Evolutionary conservation across 2,329 filamentous ascomycete genomes (phyloP).

Genomic region (Monosporascus sp.): DNA sequence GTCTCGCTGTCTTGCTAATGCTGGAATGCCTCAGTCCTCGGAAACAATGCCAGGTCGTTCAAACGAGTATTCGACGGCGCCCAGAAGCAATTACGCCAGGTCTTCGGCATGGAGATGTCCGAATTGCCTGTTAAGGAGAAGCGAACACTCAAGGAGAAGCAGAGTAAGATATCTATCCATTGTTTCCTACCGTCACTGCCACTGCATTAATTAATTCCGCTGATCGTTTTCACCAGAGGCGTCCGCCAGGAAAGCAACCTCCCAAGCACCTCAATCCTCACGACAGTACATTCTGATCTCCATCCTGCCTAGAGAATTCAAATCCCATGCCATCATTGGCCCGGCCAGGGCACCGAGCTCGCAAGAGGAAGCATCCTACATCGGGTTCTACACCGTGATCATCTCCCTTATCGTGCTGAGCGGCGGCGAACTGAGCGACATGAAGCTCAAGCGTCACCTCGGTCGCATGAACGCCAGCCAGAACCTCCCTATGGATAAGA

Average conservation of each 20-base stretch:
- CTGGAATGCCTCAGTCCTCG: slow-evolving; percentile 54
- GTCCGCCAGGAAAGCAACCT: slow-evolving; percentile 31
- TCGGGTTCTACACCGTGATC: slow-evolving; percentile 74
- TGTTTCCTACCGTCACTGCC: background rate
- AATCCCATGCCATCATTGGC: slow-evolving; percentile 59
- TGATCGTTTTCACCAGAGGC: slow-evolving; percentile 25
- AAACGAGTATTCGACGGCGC: slow-evolving; percentile 71
- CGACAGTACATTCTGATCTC: slow-evolving; percentile 75
- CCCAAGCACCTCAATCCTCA: slow-evolving; percentile 49
- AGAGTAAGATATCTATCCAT: slow-evolving; percentile 49
- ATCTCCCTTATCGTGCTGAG: slow-evolving; percentile 72
- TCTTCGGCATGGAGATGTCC: slow-evolving; percentile 90
- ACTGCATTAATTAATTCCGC: background rate
- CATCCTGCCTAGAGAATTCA: slow-evolving; percentile 64
- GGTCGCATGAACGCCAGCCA: slow-evolving; percentile 69
- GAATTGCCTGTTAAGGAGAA: slow-evolving; percentile 81
- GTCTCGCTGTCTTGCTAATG: background rate
- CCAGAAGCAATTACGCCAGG: slow-evolving; percentile 62
- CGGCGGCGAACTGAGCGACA: slow-evolving; percentile 69
- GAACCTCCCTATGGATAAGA: slow-evolving; percentile 70
- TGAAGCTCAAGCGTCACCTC: slow-evolving; percentile 73
- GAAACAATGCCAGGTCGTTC: slow-evolving; percentile 65
- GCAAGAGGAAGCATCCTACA: slow-evolving; percentile 72
- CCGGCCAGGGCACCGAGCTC: slow-evolving; percentile 63
- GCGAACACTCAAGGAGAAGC: slow-evolving; percentile 69